A percentile compares a stretch with the other conserved stretches of the same genome.
Conservation (phyloP, 768 basidiomycete species). For the Mycena filopes region DNA sequence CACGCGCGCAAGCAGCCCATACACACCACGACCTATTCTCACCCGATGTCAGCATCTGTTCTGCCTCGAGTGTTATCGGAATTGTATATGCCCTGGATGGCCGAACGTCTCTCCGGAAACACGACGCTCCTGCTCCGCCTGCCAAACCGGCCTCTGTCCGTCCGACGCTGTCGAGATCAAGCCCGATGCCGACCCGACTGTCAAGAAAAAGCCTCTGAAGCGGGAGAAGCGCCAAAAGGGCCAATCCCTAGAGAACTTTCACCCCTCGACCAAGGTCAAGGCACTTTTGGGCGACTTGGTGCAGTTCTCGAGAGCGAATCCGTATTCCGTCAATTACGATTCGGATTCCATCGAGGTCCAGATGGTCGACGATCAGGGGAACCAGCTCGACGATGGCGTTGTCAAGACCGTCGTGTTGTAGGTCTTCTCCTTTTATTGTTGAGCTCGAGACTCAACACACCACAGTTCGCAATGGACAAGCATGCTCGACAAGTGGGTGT, state of each 20-base stretch:
- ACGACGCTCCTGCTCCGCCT: slow-evolving; percentile 79
- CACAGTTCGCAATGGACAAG: slow-evolving; percentile 92
- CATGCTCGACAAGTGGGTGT: slow-evolving; percentile 87
- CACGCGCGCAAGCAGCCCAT: slow-evolving; percentile 81
- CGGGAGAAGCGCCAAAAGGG: slow-evolving; percentile 76
- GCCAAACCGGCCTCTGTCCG: slow-evolving; percentile 73
- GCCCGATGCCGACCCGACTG: slow-evolving; percentile 59
- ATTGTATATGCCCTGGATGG: slow-evolving; percentile 83
- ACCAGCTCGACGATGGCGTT: slow-evolving; percentile 72
- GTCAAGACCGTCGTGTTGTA: slow-evolving; percentile 97
- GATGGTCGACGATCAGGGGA: slow-evolving; percentile 80
- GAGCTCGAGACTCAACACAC: slow-evolving; percentile 3
- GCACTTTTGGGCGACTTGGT: slow-evolving; percentile 84
- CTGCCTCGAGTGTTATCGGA: slow-evolving; percentile 87
- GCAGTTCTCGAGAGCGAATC: slow-evolving; percentile 85
- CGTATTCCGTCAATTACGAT: slow-evolving; percentile 89
- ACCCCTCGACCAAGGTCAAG: slow-evolving; percentile 89
- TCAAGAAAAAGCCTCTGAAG: slow-evolving; percentile 73
- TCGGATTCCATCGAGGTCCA: slow-evolving; percentile 77
- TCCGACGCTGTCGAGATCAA: slow-evolving; percentile 87
- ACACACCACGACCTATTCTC: slow-evolving; percentile 71
- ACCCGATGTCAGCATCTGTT: slow-evolving; percentile 96
- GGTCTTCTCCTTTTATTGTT: slow-evolving; percentile 45
- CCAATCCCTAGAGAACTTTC: slow-evolving; percentile 62
- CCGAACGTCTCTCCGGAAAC: slow-evolving; percentile 71